Evolutionary conservation across 306 rosid genomes (phyloP), one percentile per base, ranked within the genome.

Genomic region (Fragaria ananassa): DNA sequence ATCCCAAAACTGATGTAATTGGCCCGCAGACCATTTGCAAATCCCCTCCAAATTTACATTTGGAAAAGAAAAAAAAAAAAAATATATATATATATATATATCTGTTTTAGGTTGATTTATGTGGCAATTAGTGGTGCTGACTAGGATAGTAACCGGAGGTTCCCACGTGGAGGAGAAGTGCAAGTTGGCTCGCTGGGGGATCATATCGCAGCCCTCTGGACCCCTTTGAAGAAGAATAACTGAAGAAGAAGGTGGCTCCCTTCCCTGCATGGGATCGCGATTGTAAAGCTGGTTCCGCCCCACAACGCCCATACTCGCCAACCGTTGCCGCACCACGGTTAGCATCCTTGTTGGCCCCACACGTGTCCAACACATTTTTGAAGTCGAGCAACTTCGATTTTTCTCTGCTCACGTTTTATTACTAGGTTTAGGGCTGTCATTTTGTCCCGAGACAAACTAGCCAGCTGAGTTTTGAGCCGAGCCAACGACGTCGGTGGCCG

Each of bases 261-360:
- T 25, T 73, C 77, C 23, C 4, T 25, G 72, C 85, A 72, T 74
- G 74, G 78, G 78, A 72, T 79, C 71, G 84, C 21, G 77, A 76
- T 73, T 21, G 75, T 56, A 79, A 82, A 79, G 88, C 75, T 80
- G 79, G 27, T 83, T 68, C 34, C 54, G 83, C 83, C 61, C 88
- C 91, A 86, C 89, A 63, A 57, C 78, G 85, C 89, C 91, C 96
- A 88, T 92, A 72, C 89, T 35, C 31, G 81, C 92, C 91, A 82
- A 81, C 90, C 60, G 45, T 70, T 78, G 65, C 71, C 64, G 45
- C 81, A 78, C 79, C 62, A 41, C 75, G 47, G 41, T 65, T 41
- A 67, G 64, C 77, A 80, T 80, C 89, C 74, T 39, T 81, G 72
- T 74, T 18, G 83, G 81, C 9, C 89, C 87, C 84, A 81, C 86